Evolutionary conservation across 257 asterid genomes (phyloP).

Genomic region (Lantana camara): DNA sequence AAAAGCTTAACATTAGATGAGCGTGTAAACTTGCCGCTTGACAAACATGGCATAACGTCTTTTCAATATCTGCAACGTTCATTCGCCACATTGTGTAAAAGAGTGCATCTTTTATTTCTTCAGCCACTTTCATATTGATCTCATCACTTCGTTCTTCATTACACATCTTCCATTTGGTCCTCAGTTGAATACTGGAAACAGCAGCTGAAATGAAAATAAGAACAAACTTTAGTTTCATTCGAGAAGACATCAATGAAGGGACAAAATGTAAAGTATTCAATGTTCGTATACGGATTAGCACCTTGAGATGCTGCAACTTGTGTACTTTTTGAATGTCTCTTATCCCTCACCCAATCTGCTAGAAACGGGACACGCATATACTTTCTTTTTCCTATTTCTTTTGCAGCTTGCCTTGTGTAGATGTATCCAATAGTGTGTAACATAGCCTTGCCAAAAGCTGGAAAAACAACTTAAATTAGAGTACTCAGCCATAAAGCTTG

Average conservation of each 20-base stretch:
- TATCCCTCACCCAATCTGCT: constrained; percentile 89
- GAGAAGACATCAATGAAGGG: neutral
- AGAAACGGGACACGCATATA: constrained; percentile 82
- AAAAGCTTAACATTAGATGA: neutral
- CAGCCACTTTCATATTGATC: constrained; percentile 48
- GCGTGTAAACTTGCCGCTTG: constrained; percentile 57
- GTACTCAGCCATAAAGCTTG: neutral
- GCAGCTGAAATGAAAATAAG: constrained; percentile 50
- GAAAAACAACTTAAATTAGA: constrained; percentile 30
- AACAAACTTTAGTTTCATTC: constrained; percentile 13
- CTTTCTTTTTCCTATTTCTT: constrained; percentile 73
- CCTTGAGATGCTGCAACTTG: constrained; percentile 85
- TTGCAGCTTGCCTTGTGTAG: constrained; percentile 86
- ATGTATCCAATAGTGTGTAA: constrained; percentile 84
- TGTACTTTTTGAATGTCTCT: constrained; percentile 67
- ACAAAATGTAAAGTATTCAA: neutral
- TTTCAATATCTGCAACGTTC: constrained; percentile 83
- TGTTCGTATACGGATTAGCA: constrained; percentile 27
- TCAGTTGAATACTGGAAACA: constrained; percentile 57
- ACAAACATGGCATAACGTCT: constrained; percentile 68
- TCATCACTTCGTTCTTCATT: constrained; percentile 59
- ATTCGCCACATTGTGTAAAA: constrained; percentile 78
- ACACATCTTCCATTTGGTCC: constrained; percentile 69
- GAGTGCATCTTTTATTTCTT: constrained; percentile 62
- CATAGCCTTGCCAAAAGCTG: constrained; percentile 90